Evolutionary conservation across 2,329 filamentous ascomycete species (phyloP).

Genomic region (Chaetomiaceae sp.): DNA sequence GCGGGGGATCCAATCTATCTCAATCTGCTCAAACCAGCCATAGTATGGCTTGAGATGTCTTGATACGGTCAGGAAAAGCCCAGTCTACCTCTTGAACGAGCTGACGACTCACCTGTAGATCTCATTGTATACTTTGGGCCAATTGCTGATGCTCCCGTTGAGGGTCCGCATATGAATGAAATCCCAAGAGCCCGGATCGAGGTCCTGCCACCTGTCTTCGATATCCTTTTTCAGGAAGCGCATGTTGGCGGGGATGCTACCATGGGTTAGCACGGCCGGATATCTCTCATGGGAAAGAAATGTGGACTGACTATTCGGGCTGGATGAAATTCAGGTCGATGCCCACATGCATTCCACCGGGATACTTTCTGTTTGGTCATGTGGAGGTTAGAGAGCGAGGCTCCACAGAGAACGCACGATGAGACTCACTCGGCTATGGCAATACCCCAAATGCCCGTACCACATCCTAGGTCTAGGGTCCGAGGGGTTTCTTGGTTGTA

Average conservation of each 20-base stretch:
- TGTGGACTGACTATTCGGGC: conserved; percentile 45
- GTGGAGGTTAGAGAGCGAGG: not conserved
- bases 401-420: too few relatives aligned
- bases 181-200: conserved; percentile 61
- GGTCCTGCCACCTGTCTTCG: conserved; percentile 63
- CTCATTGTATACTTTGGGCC: conserved; percentile 69
- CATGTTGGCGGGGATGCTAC: conserved; percentile 66
- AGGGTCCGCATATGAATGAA: conserved; percentile 79
- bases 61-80: conserved; percentile 23
- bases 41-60: conserved; percentile 72
- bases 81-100: not conserved
- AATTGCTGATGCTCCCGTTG: conserved; percentile 71
- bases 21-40: conserved; percentile 80
- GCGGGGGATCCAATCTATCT: conserved; percentile 77
- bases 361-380: conserved; percentile 26
- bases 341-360: conserved; percentile 56
- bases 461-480: conserved; percentile 70
- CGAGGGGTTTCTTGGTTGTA: conserved; percentile 15
- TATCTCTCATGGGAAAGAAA: not conserved
- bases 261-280: conserved; percentile 1
- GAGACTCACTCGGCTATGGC: conserved; percentile 71
- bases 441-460: conserved; percentile 88
- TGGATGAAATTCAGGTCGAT: conserved; percentile 60
- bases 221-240: conserved; percentile 70
- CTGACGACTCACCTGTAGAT: conserved; percentile 53